These are phyloP conservation scores for Rhizoclosmatium sp. DNA, from an alignment of 192 early-diverging fungal genomes.

Conservation along the genomic window DNA sequence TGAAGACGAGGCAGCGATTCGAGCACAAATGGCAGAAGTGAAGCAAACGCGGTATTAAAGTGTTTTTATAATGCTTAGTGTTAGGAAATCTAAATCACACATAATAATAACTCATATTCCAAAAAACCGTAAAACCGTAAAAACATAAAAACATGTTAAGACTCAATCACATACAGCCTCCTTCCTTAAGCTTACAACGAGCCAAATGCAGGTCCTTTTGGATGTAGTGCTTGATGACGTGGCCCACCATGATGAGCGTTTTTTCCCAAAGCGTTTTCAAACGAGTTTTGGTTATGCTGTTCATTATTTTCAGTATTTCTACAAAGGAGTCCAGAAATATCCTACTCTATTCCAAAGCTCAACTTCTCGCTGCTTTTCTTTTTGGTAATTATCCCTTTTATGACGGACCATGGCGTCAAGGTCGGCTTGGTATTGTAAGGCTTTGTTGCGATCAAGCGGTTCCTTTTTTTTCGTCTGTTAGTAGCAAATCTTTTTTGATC, in stretches of 20 bases:
- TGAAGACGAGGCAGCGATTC: conserved; percentile 29
- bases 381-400: background rate
- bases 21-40: conserved; percentile 23
- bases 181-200: too few relatives aligned
- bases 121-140: too few relatives aligned
- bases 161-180: too few relatives aligned
- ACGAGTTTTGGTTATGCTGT: conserved; percentile 26
- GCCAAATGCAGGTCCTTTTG: too few relatives aligned
- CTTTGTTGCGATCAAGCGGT: conserved; percentile 5
- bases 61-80: too few relatives aligned
- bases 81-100: too few relatives aligned
- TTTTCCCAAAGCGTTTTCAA: conserved; percentile 21
- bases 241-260: background rate
- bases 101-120: too few relatives aligned
- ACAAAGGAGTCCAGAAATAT: background rate
- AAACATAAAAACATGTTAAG: too few relatives aligned
- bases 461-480: background rate
- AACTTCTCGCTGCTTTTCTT: background rate
- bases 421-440: conserved; percentile 11
- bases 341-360: conserved; percentile 24
- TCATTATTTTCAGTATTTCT: background rate
- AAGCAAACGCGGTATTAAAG: conserved; percentile 16
- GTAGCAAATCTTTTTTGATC: background rate
- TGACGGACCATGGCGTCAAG: conserved; percentile 13
- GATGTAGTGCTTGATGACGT: background rate